Evolutionary conservation across 768 basidiomycete species (phyloP).

Genomic region (Tremella mesenterica): DNA sequence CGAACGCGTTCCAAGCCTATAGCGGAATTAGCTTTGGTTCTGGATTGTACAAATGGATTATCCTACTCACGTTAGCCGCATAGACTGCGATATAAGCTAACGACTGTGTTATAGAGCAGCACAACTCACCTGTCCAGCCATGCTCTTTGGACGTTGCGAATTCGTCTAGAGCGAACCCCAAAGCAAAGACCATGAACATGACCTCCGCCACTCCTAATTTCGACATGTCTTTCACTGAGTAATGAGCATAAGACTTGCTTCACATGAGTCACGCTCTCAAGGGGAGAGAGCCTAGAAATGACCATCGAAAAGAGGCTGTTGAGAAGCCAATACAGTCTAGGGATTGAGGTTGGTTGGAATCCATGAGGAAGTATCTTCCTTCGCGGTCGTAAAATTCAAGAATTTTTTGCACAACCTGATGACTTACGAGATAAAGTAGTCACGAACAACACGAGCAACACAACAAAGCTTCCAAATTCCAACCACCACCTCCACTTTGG

Average conservation of each 20-base stretch:
- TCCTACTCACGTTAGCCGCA: conserved; percentile 67
- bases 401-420: too few species aligned
- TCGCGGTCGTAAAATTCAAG: too few species aligned
- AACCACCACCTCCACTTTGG: conserved; percentile 53
- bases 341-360: too few species aligned
- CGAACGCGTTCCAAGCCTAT: conserved; percentile 93
- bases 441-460: conserved; percentile 61
- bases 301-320: neutral
- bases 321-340: neutral
- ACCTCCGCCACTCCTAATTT: conserved; percentile 57
- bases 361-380: too few species aligned
- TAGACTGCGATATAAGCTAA: conserved; percentile 52
- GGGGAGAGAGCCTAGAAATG: too few species aligned
- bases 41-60: neutral
- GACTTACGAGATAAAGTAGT: conserved; percentile 65
- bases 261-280: neutral
- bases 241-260: conserved; percentile 4
- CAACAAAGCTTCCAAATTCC: conserved; percentile 67
- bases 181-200: conserved; percentile 64
- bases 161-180: conserved; percentile 74
- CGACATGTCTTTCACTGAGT: conserved; percentile 54
- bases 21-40: neutral
- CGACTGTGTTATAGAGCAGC: conserved; percentile 1
- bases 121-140: conserved; percentile 71
- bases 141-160: conserved; percentile 80